Conservation (phyloP, 164 flowering plant genomes). For the Pachysandra terminalis region DNA sequence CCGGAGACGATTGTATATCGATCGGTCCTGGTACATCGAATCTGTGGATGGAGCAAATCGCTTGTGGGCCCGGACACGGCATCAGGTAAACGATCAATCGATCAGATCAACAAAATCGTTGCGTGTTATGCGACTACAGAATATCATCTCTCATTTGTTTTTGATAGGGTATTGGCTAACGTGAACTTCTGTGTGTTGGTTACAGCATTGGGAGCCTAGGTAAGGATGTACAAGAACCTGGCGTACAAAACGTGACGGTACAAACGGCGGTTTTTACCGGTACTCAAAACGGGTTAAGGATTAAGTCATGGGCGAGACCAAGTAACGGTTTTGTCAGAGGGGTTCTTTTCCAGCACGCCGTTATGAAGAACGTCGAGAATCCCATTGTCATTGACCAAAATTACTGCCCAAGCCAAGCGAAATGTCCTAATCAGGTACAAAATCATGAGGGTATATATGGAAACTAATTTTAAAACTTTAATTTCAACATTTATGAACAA, state of each 20-base stretch:
- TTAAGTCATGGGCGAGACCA: constrained; percentile 74
- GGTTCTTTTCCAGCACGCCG: constrained; percentile 40
- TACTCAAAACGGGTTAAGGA: constrained; percentile 62
- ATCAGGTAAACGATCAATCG: constrained; percentile 47
- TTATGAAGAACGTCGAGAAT: constrained; percentile 46
- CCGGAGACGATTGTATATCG: constrained; percentile 73
- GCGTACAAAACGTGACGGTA: constrained; percentile 74
- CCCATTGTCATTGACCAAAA: constrained; percentile 74
- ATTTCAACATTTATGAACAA: too few species aligned
- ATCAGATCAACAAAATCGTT: too few species aligned
- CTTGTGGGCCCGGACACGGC: constrained; percentile 76
- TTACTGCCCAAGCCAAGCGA: constrained; percentile 51
- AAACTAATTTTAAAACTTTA: not conserved
- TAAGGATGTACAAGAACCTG: constrained; percentile 40
- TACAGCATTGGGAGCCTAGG: constrained; percentile 79
- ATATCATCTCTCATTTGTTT: too few species aligned
- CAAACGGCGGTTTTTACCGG: constrained; percentile 37
- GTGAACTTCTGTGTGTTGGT: not conserved
- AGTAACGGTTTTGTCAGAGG: constrained; percentile 56
- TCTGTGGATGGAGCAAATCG: constrained; percentile 40
- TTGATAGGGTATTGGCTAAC: not conserved
- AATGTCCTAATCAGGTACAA: constrained; percentile 57
- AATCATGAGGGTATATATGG: not conserved
- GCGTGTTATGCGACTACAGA: too few species aligned
- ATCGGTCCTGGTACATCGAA: constrained; percentile 48